Conservation (phyloP, 139 green algal genomes). For the Coelastrella sp. region DNA sequence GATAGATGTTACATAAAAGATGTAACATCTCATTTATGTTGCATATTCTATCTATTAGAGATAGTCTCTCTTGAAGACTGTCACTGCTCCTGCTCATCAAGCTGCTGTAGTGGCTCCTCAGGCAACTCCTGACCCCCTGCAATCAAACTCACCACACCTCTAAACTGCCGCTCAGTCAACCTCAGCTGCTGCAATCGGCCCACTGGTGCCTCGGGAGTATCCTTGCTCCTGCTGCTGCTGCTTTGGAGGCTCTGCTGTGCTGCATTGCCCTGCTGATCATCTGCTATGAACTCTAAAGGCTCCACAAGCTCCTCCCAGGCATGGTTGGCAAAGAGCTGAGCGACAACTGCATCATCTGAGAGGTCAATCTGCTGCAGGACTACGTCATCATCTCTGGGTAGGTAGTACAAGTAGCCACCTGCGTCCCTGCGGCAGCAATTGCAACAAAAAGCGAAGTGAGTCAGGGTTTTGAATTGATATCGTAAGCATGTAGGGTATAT, state of each 20-base stretch:
- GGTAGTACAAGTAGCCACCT: conserved; percentile 47
- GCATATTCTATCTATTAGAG: no score
- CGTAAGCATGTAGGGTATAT: no score
- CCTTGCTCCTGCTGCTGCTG: neutral
- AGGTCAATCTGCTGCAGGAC: conserved; percentile 57
- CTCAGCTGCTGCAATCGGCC: conserved; percentile 38
- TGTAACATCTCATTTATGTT: no score
- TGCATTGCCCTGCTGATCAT: no score
- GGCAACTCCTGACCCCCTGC: conserved; percentile 6
- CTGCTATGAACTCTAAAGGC: conserved; percentile 28
- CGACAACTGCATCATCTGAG: conserved; percentile 62
- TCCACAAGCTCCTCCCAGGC: conserved; percentile 61
- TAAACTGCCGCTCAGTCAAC: conserved; percentile 51
- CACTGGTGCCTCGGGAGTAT: neutral
- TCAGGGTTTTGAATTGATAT: no score
- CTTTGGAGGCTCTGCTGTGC: no score
- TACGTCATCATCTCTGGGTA: neutral
- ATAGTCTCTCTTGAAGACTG: no score
- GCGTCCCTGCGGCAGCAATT: conserved; percentile 18
- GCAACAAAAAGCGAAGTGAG: neutral
- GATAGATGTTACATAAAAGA: no score
- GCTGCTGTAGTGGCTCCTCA: conserved; percentile 44
- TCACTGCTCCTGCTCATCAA: conserved; percentile 12
- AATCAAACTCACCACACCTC: conserved; percentile 15
- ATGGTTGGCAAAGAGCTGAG: conserved; percentile 63